phyloP scores from a whole-genome alignment of 768 basidiomycete species.

The Tylopilus sp. region DNA sequence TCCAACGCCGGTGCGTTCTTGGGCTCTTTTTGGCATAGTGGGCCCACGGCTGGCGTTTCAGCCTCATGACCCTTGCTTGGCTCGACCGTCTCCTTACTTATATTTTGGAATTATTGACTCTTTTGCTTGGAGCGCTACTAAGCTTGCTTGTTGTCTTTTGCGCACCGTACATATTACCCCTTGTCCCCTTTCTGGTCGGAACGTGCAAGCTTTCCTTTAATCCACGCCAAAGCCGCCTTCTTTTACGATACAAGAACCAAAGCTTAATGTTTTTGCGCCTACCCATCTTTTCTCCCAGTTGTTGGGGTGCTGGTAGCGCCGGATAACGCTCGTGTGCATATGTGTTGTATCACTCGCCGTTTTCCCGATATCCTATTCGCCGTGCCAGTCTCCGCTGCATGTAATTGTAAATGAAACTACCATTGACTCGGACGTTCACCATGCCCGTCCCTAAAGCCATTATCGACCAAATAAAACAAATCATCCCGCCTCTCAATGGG shows the following conservation, averaged over 20 bases:
- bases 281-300: slow-evolving; percentile 1
- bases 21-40: slow-evolving; percentile 53
- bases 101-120: slow-evolving; percentile 31
- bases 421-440: not conserved
- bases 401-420: not conserved
- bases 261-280: slow-evolving; percentile 25
- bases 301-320: slow-evolving; percentile 11
- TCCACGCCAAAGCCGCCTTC: slow-evolving; percentile 2
- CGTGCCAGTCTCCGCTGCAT: not conserved
- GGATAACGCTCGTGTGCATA: slow-evolving; percentile 19
- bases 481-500: slow-evolving; percentile 89
- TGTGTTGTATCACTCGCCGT: slow-evolving; percentile 26
- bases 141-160: not conserved
- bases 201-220: slow-evolving; percentile 4
- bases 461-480: slow-evolving; percentile 67
- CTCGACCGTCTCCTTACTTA: slow-evolving; percentile 21
- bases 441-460: slow-evolving; percentile 65
- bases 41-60: slow-evolving; percentile 18
- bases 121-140: slow-evolving; percentile 16
- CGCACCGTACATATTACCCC: slow-evolving; percentile 26
- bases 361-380: slow-evolving; percentile 19
- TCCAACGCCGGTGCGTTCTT: slow-evolving; percentile 75
- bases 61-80: slow-evolving; percentile 15
- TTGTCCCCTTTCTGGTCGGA: slow-evolving; percentile 7
- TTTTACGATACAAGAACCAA: slow-evolving; percentile 23